Evolutionary conservation across 495 filamentous ascomycete species (phyloP).

Genomic region (Sordaria brevicollis): DNA sequence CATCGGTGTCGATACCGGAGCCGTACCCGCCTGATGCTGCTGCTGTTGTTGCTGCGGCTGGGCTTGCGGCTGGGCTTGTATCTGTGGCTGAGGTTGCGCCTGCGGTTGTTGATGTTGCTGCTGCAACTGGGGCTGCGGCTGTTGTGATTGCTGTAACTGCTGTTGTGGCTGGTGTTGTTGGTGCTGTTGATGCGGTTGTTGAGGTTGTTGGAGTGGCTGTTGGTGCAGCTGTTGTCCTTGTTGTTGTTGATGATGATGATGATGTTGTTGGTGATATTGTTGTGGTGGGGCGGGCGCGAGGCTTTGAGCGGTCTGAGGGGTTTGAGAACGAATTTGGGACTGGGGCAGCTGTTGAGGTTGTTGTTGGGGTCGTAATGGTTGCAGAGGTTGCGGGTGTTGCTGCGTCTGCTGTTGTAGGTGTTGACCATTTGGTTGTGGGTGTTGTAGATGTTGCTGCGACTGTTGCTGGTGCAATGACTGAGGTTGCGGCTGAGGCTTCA

Average conservation of each 20-base stretch:
- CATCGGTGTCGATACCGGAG: background rate
- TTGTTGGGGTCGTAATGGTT: background rate
- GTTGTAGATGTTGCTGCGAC: conserved; percentile 5
- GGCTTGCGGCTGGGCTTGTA: background rate
- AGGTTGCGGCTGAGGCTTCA: conserved; percentile 8
- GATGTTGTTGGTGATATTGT: too few species aligned
- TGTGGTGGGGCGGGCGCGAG: background rate
- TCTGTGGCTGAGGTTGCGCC: background rate
- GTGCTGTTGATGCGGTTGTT: conserved; percentile 4
- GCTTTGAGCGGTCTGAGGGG: background rate
- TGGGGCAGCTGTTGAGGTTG: background rate
- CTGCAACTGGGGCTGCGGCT: background rate
- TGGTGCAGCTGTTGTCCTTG: background rate
- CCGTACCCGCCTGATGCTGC: background rate
- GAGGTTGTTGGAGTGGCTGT: background rate
- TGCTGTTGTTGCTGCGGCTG: background rate
- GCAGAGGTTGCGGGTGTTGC: background rate
- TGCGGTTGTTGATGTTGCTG: conserved; percentile 7
- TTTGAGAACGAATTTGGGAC: background rate
- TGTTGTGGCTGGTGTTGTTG: conserved; percentile 3
- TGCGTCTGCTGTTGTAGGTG: background rate
- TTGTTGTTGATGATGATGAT: background rate
- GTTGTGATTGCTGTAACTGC: conserved; percentile 1
- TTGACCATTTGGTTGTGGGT: background rate
- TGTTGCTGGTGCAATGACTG: conserved; percentile 3